Percentiles rank a stretch among this genome's conserved stretches.
These are phyloP conservation scores for Heterobasidion parviporum DNA, from an alignment of 1,284 basidiomycete genomes.

Conservation along the genomic window DNA sequence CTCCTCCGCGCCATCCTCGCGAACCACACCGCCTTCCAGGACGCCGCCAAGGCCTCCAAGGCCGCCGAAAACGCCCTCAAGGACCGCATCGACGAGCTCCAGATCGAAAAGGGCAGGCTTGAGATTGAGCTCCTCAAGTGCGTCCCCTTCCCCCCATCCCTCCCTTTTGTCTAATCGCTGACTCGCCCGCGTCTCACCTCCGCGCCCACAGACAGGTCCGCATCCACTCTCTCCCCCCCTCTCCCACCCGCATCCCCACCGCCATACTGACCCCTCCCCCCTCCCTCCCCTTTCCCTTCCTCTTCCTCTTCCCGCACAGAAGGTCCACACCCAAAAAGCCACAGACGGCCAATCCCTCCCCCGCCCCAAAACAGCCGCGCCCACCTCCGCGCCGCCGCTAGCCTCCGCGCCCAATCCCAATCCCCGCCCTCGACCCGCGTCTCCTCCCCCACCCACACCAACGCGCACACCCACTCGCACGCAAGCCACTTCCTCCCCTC, in stretches of 20 bases:
- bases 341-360: conserved; percentile 41
- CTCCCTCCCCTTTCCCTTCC: conserved; percentile 20
- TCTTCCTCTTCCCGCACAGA: conserved; percentile 30
- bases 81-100: conserved; percentile 54
- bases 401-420: conserved; percentile 7
- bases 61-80: conserved; percentile 50
- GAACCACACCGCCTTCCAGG: conserved; percentile 70
- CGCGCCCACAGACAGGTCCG: not conserved
- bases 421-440: conserved; percentile 13
- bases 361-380: conserved; percentile 18
- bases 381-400: conserved; percentile 13
- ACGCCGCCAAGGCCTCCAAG: conserved; percentile 59
- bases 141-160: conserved; percentile 19
- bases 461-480: not conserved
- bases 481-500: conserved; percentile 1
- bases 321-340: conserved; percentile 49
- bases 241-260: conserved; percentile 4
- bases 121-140: conserved; percentile 60
- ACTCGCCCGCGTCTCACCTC: not conserved
- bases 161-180: not conserved
- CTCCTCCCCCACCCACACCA: conserved; percentile 13
- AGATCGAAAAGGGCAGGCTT: conserved; percentile 46
- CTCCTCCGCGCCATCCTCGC: conserved; percentile 66
- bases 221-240: conserved; percentile 11
- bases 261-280: not conserved